Conservation (phyloP, 2,329 filamentous ascomycete genomes). For the Fusarium sp. region DNA sequence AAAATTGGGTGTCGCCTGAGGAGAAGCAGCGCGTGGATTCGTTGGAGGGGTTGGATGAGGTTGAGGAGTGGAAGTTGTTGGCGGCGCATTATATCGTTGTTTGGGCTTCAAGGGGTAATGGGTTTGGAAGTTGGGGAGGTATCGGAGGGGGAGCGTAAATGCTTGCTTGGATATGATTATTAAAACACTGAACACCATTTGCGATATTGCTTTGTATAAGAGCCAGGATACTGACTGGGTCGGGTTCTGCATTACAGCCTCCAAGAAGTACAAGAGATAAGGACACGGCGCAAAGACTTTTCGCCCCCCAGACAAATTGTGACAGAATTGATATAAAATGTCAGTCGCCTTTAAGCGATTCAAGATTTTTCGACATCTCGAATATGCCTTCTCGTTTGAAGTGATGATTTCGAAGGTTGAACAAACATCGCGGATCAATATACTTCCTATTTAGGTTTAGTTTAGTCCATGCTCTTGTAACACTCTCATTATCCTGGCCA, state of each 20-base stretch:
- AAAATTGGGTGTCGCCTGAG: conserved; percentile 72
- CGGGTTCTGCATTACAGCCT: too few relatives aligned
- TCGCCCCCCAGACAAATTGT: too few relatives aligned
- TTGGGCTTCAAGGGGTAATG: conserved; percentile 78
- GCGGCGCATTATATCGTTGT: conserved; percentile 89
- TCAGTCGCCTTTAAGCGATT: rapidly evolving
- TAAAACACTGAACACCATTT: not conserved
- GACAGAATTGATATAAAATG: rapidly evolving
- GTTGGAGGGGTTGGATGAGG: conserved; percentile 90
- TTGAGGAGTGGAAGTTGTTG: conserved; percentile 92
- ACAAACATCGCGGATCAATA: conserved; percentile 3
- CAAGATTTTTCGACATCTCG: rapidly evolving
- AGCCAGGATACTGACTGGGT: not conserved
- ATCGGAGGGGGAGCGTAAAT: conserved; percentile 21
- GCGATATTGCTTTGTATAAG: not conserved
- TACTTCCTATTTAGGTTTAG: conserved; percentile 29
- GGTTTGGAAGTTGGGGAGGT: conserved; percentile 36
- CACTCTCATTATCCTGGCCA: not conserved
- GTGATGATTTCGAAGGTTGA: not conserved
- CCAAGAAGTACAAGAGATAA: too few relatives aligned
- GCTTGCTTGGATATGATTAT: not conserved
- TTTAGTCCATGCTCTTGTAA: not conserved
- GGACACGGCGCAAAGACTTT: too few relatives aligned
- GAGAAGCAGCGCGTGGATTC: conserved; percentile 84
- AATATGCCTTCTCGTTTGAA: rapidly evolving